phyloP scores from a whole-genome alignment of 805 yeast species.

The Kazachstania bromeliacearum region DNA sequence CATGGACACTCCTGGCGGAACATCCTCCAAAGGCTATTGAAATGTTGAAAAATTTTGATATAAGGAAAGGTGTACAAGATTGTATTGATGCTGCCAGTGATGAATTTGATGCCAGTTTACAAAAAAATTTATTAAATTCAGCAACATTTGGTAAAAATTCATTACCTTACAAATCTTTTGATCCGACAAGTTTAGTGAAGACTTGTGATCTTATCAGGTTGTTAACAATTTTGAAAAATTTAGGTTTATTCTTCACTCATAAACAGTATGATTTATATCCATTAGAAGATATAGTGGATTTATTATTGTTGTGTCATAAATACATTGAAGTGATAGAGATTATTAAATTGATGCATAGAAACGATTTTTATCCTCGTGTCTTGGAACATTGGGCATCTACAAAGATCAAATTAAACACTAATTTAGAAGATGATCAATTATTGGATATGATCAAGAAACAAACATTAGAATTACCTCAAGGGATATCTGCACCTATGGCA shows the following conservation, averaged over 20 bases:
- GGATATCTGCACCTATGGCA: slow-evolving; percentile 33
- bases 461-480: slow-evolving; percentile 5
- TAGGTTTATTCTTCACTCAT: slow-evolving; percentile 63
- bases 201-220: slow-evolving; percentile 55
- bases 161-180: slow-evolving; percentile 40
- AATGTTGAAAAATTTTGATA: slow-evolving; percentile 47
- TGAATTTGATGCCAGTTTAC: slow-evolving; percentile 73
- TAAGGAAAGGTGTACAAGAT: slow-evolving; percentile 52
- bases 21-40: slow-evolving; percentile 78
- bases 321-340: slow-evolving; percentile 58
- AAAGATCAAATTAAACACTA: slow-evolving; percentile 48
- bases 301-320: slow-evolving; percentile 49
- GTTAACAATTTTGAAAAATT: slow-evolving; percentile 54
- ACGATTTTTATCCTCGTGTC: slow-evolving; percentile 36
- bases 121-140: slow-evolving; percentile 68
- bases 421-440: slow-evolving; percentile 50
- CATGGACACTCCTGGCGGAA: slow-evolving; percentile 53
- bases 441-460: slow-evolving; percentile 35
- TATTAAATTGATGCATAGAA: slow-evolving; percentile 40
- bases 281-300: slow-evolving; percentile 43
- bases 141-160: slow-evolving; percentile 76
- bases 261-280: slow-evolving; percentile 44
- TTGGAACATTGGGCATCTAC: slow-evolving; percentile 74
- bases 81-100: slow-evolving; percentile 68
- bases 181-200: slow-evolving; percentile 53